Evolutionary conservation across 306 rosid genomes (phyloP), one percentile per base, ranked within the genome.

Genomic region (Mimosa bimucronata): DNA sequence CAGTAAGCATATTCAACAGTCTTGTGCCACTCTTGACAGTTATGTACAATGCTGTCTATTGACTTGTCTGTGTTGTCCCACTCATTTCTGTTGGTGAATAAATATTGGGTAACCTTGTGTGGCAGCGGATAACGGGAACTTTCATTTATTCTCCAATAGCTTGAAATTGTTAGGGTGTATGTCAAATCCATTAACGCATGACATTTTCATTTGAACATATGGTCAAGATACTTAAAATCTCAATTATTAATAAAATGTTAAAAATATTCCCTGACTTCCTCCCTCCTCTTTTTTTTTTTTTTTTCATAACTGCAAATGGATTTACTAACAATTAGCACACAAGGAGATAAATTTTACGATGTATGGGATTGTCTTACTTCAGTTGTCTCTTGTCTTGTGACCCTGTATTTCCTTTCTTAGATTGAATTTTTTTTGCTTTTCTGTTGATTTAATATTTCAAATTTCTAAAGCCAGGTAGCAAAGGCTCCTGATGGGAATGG

Each of bases 401-500:
- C 30, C 38, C 58, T 79, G 29, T 77, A 69, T 58, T 75, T 71
- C 48, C 86, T 61, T 73, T 74, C 62, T 66, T 79, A 61, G 71
- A 62, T 74, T 62, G 79, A 45, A 50, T 28, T 60, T 50, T 78
- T 80, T 85, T 38, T 70, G 77, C 68, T 37, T 55, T 61, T 71
- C 37, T 66, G 57, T 60, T 83, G 78, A 74, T 76, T 78, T 82
- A 77, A 68, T 73, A 75, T 70, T 86, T 77, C 41, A 81, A 70
- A 71, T 75, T 90, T 84, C 81, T 77, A 72, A 90, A 84, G 74
- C 92, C 91, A 94, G 98, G 95, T 95, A 74, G 92, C 99, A 64
- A 88, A 93, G 87, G 89, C 99, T 84, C 99, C 99, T 55, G 99
- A 95, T 80, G 99, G 99, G 76, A 93, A 95, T 81, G 99, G 99